phyloP scores from a whole-genome alignment of 805 yeast genomes.

The Ogataea corticis region DNA sequence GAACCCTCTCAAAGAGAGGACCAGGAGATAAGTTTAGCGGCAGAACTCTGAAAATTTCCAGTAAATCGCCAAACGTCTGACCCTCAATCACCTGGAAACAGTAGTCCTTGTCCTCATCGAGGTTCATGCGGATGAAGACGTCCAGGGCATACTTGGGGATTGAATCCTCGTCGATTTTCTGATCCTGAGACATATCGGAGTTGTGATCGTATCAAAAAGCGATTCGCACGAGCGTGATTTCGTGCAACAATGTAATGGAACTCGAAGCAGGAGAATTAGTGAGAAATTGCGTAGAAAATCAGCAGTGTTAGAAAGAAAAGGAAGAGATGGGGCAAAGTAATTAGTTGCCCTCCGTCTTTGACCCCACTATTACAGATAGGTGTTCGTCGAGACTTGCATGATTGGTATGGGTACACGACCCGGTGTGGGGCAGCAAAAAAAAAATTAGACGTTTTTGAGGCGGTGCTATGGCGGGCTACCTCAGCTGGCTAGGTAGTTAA shows the following conservation, averaged over 20 bases:
- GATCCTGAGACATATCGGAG: not conserved
- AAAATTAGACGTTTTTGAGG: not conserved
- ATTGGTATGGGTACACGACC: conserved; percentile 1
- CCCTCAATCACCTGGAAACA: conserved; percentile 72
- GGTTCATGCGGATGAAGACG: conserved; percentile 77
- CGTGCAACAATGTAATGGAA: not conserved
- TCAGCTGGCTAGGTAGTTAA: no score
- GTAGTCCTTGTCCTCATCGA: conserved; percentile 84
- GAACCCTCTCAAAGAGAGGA: conserved; percentile 64
- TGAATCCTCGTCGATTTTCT: not conserved
- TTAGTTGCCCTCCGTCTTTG: not conserved
- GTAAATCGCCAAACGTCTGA: conserved; percentile 59
- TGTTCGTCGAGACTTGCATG: conserved; percentile 5
- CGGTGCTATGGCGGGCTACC: not conserved
- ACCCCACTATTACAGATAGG: conserved; percentile 6
- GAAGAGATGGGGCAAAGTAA: not conserved
- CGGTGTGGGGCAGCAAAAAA: not conserved
- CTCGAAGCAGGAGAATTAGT: not conserved
- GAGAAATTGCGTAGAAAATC: not conserved
- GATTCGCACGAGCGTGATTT: not conserved
- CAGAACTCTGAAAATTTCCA: conserved; percentile 59
- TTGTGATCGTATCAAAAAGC: no score
- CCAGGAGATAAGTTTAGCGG: conserved; percentile 82
- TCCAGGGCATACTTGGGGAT: conserved; percentile 34
- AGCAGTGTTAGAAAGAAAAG: not conserved